Evolutionary conservation across 768 basidiomycete genomes (phyloP), one percentile per base, ranked within the genome.

Genomic region (Boletus vinaceobasis): DNA sequence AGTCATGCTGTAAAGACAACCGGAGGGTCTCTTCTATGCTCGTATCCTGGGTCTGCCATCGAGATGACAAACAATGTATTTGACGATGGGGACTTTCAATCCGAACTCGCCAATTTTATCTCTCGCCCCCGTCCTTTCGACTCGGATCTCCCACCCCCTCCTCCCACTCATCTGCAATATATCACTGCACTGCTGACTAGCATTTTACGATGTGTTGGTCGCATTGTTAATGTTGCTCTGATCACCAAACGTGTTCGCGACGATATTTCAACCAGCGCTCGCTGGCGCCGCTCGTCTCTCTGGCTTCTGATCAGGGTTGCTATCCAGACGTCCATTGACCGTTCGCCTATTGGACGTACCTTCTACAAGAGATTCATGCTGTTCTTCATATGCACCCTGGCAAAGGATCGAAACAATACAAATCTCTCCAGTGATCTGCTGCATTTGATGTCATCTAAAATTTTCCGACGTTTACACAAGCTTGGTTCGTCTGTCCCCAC

Each of bases 341-440:
- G 53, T 5, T 47, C 44, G 6, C 26, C 40, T 46, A 49, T 53
- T 33, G 57, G 55, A 23, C 7, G 53, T 13, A 40, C 39, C 9
- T 64, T 60, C 1, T 83, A 83, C 65, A 83, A 82, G 49, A 11
- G 37, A 9, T 83, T 83, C 63, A 73, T 79, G 60, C 52, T 76
- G 3, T 80, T 73, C 48, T 65, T 80, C 48, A 54, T 75, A 29
- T 60, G 71, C 2, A 43, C 57, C 23, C 39, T 66, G 2, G 53
- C 75, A 4, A 49, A 54, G 9, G 21, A 62, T 2, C 67, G 65
- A 3, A 47, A 64, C 2, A 38, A 57, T 2, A 4, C 5, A 0
- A 17, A 59, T 21, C 43, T 59, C 32, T 42, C 56, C 5, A 66
- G 55, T 47, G 60, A 70, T 36, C 27, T 68, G 5, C 62, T 71